Evolutionary conservation across 208 protist genomes (phyloP), one percentile per base, ranked within the genome.

Genomic region (Trypanosoma cruzi): DNA sequence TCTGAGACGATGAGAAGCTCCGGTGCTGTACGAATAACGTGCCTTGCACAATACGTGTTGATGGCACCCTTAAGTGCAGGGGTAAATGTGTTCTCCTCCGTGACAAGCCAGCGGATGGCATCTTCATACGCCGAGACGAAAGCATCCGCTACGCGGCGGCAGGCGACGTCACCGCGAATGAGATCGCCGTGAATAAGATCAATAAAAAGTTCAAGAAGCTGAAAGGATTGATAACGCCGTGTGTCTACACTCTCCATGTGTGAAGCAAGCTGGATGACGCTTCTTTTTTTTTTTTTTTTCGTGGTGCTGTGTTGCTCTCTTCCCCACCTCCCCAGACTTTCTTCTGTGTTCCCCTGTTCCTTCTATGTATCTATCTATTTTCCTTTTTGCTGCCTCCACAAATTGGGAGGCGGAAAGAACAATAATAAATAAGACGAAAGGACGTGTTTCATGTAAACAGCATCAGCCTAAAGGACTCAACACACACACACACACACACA

Each of bases 151-250:
- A 90, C 75, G 53, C 50, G 55, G 20, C 72, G 73, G 65, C 82
- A 89, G 32, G 65, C 77, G 31, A 13, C 36, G 50, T 93, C 88
- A 1, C 40, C 59, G 5, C 73, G 54, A 22, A 89, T 77, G 34
- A 93, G 54, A 42, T 93, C 88, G 16, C 77, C 81, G 50, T 90
- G 73, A 10, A 90, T 88, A 28, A 90, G 26, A 55, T 90, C 82
- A 48, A 93, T 70, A 28, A 93, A 69, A 20, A 89, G 71, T 62
- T 82, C 79, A 22, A 90, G 32, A 6, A 90, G 24, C 58, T 77
- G 71, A 66, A 69, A 24, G 1, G 64, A 59, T 18, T 71, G 44
- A 40, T 26, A 29, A 20, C 50, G 54, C 22, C 52, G 18, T 13
- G 14, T 14, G 44, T 32, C 31, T 24, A 29, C 56, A 64, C 16